These are phyloP conservation scores for Apophysomyces sp. DNA, from an alignment of 371 early-diverging fungal genomes.

Conservation along the genomic window DNA sequence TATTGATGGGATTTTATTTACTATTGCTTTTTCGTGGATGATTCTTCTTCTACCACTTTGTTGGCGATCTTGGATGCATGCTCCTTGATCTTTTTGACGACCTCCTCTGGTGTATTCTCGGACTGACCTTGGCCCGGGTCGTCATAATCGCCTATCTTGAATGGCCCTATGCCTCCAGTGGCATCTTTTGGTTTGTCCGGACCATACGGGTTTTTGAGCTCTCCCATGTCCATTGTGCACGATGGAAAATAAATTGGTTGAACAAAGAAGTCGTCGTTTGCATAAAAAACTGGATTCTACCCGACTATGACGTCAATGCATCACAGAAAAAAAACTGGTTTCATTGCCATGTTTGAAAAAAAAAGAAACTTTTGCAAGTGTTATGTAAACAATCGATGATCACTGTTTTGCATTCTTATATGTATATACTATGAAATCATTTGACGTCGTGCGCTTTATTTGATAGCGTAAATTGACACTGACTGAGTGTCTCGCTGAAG, in stretches of 20 bases:
- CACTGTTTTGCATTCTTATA: too few relatives aligned
- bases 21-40: background rate
- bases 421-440: too few relatives aligned
- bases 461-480: too few relatives aligned
- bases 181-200: slow-evolving; percentile 11
- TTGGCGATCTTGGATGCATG: background rate
- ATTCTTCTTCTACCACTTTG: background rate
- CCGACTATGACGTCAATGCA: too few relatives aligned
- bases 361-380: too few relatives aligned
- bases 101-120: background rate
- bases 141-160: slow-evolving; percentile 46
- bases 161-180: slow-evolving; percentile 16
- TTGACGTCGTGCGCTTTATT: too few relatives aligned
- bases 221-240: slow-evolving; percentile 39
- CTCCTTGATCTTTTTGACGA: background rate
- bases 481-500: too few relatives aligned
- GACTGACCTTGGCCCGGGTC: slow-evolving; percentile 4
- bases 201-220: slow-evolving; percentile 29
- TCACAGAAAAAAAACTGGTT: too few relatives aligned
- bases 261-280: background rate
- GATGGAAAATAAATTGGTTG: background rate
- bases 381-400: too few relatives aligned
- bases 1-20: background rate
- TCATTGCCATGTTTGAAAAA: too few relatives aligned
- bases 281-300: too few relatives aligned